Conservation (phyloP, 2,329 filamentous ascomycete genomes). For the Talaromyces islandicus region DNA sequence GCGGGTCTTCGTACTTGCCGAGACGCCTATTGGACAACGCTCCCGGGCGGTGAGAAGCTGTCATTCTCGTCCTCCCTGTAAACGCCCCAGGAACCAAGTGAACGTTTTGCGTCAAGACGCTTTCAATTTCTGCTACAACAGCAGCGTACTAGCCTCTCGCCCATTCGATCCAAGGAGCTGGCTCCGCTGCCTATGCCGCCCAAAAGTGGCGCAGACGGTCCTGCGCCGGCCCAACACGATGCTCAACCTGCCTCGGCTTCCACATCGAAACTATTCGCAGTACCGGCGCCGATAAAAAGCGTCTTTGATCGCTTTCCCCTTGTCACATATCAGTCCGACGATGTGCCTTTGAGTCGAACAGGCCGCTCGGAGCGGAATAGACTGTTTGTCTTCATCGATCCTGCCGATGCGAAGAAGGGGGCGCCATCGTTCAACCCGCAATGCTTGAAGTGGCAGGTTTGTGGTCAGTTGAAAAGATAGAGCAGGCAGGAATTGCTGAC, state of each 20-base stretch:
- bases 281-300: conserved; percentile 67
- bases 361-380: conserved; percentile 60
- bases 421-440: conserved; percentile 81
- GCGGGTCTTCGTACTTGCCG: background rate
- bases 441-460: conserved; percentile 94
- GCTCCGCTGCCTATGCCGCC: conserved; percentile 11
- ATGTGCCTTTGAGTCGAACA: conserved; percentile 19
- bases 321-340: conserved; percentile 65
- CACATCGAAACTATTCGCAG: conserved; percentile 29
- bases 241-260: conserved; percentile 9
- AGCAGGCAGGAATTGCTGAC: background rate
- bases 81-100: background rate
- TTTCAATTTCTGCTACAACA: background rate
- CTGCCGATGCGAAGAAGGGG: conserved; percentile 55
- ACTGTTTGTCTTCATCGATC: conserved; percentile 71
- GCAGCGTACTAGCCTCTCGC: background rate
- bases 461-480: conserved; percentile 17
- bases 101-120: background rate
- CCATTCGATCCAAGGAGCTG: background rate
- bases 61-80: background rate
- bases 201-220: conserved; percentile 18
- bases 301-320: conserved; percentile 85
- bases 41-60: conserved; percentile 6
- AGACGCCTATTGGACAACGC: conserved; percentile 1
- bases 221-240: conserved; percentile 19